Conservation (phyloP, 768 basidiomycete genomes). For the Leccinellum luteum region DNA sequence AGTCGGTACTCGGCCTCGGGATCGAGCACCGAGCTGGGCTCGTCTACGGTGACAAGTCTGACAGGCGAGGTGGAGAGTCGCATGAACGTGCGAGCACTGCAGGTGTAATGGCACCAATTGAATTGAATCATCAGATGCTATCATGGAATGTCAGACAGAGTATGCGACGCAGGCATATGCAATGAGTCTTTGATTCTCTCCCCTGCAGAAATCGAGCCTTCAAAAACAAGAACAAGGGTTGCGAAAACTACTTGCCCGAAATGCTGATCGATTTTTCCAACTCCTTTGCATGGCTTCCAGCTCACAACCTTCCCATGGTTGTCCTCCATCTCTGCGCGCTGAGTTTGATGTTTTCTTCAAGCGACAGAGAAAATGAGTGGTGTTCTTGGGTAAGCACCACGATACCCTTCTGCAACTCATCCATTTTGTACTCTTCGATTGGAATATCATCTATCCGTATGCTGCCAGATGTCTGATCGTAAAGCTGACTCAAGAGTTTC, state of each 20-base stretch:
- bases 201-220: constrained; percentile 5
- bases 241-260: constrained; percentile 19
- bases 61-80: constrained; percentile 32
- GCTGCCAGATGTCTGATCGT: constrained; percentile 33
- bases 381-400: constrained; percentile 44
- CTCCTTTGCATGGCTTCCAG: constrained; percentile 14
- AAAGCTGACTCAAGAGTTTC: constrained; percentile 38
- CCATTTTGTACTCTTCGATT: constrained; percentile 30
- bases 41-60: constrained; percentile 34
- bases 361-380: constrained; percentile 34
- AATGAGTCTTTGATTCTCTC: constrained; percentile 33
- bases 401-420: constrained; percentile 36
- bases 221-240: neutral
- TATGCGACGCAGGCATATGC: constrained; percentile 7
- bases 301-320: constrained; percentile 18
- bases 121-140: neutral
- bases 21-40: constrained; percentile 39
- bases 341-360: constrained; percentile 41
- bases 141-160: neutral
- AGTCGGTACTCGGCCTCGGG: constrained; percentile 34
- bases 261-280: constrained; percentile 20
- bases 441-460: constrained; percentile 39
- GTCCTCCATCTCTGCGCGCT: constrained; percentile 22
- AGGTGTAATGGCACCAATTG: too few species aligned
- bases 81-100: constrained; percentile 41